Evolutionary conservation across 371 early-diverging fungal genomes (phyloP).

Genomic region (Circinella minor): DNA sequence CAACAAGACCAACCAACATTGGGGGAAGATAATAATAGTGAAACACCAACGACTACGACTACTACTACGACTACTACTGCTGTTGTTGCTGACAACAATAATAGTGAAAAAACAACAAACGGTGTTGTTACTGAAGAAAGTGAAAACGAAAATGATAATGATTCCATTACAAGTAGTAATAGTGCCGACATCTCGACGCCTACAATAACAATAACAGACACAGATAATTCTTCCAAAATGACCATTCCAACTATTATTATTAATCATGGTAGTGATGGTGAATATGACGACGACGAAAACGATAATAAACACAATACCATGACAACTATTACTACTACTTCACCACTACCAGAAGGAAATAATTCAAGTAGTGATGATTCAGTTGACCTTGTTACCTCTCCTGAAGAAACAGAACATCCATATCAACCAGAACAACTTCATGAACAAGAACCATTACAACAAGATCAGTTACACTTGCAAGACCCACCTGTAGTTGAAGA

Average conservation of each 20-base stretch:
- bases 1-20: not conserved
- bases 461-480: no score
- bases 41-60: no score
- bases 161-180: no score
- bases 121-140: no score
- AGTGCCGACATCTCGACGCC: not conserved
- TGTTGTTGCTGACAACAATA: not conserved
- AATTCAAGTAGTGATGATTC: not conserved
- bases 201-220: no score
- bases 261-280: not conserved
- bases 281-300: not conserved
- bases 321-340: not conserved
- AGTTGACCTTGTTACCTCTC: not conserved
- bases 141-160: no score
- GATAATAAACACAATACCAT: not conserved
- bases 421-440: not conserved
- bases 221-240: not conserved
- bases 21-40: no score
- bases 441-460: not conserved
- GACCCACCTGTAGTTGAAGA: not conserved
- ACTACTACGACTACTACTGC: no score
- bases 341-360: not conserved
- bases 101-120: not conserved
- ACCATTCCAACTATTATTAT: slow-evolving; percentile 16
- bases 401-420: not conserved